These are phyloP conservation scores for Botrytis tulipae DNA, from an alignment of 2,329 filamentous ascomycete species.

Conservation along the genomic window DNA sequence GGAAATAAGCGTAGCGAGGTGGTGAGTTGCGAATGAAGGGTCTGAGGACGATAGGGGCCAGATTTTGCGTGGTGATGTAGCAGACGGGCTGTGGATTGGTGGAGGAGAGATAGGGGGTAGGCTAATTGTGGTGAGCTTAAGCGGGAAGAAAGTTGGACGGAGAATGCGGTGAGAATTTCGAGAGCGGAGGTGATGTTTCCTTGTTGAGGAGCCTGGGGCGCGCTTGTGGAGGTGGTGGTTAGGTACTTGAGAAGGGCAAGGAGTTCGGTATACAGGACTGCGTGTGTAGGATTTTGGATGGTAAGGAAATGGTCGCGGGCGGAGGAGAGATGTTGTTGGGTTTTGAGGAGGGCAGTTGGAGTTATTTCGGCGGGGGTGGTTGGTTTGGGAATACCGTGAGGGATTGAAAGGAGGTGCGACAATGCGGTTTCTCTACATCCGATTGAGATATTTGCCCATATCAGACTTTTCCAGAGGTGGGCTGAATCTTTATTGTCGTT, in stretches of 20 bases:
- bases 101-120: conserved; percentile 57
- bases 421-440: conserved; percentile 37
- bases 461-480: conserved; percentile 36
- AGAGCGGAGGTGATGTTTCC: conserved; percentile 56
- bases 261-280: conserved; percentile 58
- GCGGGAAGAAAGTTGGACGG: conserved; percentile 45
- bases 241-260: conserved; percentile 68
- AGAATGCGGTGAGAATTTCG: conserved; percentile 44
- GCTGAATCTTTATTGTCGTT: conserved; percentile 37
- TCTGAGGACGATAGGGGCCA: conserved; percentile 65
- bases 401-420: conserved; percentile 43
- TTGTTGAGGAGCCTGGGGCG: conserved; percentile 48
- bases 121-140: conserved; percentile 34
- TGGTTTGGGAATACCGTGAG: conserved; percentile 39
- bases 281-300: conserved; percentile 46
- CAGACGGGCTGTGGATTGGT: conserved; percentile 67
- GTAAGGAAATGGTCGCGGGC: conserved; percentile 57
- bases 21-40: conserved; percentile 61
- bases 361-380: conserved; percentile 26
- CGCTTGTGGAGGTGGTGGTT: conserved; percentile 36
- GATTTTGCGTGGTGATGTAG: conserved; percentile 60
- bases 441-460: conserved; percentile 34
- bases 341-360: conserved; percentile 48
- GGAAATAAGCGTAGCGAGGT: conserved; percentile 66
- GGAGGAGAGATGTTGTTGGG: conserved; percentile 52